Percentiles rank a stretch among this genome's conserved stretches.
These are phyloP conservation scores for Candida adriatica DNA, from an alignment of 805 yeast genomes.

Conservation along the genomic window DNA sequence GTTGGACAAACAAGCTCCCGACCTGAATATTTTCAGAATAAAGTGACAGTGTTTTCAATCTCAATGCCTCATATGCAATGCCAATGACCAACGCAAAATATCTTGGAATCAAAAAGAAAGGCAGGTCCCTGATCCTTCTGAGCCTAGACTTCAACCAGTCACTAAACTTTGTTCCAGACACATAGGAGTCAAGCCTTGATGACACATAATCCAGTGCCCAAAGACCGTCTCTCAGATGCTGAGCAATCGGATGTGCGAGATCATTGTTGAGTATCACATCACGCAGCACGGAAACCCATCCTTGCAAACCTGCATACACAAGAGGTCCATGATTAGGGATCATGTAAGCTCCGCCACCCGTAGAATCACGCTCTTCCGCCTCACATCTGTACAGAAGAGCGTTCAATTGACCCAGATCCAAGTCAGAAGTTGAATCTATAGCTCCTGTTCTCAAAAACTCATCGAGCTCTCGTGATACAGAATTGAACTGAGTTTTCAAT, in stretches of 20 bases:
- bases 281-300: conserved; percentile 73
- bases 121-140: conserved; percentile 55
- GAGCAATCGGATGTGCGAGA: conserved; percentile 76
- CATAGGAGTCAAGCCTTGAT: conserved; percentile 53
- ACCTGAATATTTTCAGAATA: conserved; percentile 48
- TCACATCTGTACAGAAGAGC: conserved; percentile 71
- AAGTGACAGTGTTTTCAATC: conserved; percentile 55
- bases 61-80: conserved; percentile 74
- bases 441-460: conserved; percentile 69
- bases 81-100: conserved; percentile 82
- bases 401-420: conserved; percentile 66
- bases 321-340: conserved; percentile 71
- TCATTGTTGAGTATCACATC: conserved; percentile 61
- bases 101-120: conserved; percentile 78
- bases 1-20: conserved; percentile 70
- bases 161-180: conserved; percentile 48
- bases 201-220: conserved; percentile 86
- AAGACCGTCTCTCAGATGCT: conserved; percentile 70
- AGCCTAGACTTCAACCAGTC: conserved; percentile 67
- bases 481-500: conserved; percentile 60
- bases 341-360: conserved; percentile 71
- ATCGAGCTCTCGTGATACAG: conserved; percentile 62
- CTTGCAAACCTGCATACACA: conserved; percentile 87
- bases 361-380: conserved; percentile 79
- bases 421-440: conserved; percentile 54